phyloP scores from a whole-genome alignment of 2,329 filamentous ascomycete genomes.

The Aspergillus piperis region DNA sequence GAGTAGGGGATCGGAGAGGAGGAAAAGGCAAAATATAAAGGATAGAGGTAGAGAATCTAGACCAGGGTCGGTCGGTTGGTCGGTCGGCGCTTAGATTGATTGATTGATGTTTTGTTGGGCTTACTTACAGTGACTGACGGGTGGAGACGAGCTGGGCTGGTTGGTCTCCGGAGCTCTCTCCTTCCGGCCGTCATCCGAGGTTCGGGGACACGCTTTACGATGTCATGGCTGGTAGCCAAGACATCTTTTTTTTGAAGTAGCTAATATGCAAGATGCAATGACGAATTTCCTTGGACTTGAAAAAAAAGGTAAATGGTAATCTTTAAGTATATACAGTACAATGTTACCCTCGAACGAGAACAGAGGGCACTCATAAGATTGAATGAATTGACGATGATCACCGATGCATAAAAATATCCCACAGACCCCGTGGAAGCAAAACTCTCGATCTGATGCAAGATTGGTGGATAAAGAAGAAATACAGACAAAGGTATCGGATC shows the following conservation, averaged over 20 bases:
- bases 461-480: neutral
- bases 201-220: neutral
- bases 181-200: neutral
- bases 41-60: neutral
- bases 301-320: neutral
- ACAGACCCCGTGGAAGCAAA: neutral
- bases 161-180: neutral
- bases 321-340: conserved; percentile 12
- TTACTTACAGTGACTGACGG: neutral
- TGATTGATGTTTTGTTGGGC: neutral
- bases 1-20: neutral
- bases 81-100: too few relatives aligned
- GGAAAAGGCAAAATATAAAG: neutral
- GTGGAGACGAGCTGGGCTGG: neutral
- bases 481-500: neutral
- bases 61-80: neutral
- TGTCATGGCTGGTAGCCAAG: too few relatives aligned
- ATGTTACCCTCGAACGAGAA: neutral
- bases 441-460: neutral
- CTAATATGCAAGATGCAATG: too few relatives aligned
- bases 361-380: neutral
- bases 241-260: too few relatives aligned
- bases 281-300: neutral
- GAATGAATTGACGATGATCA: neutral
- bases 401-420: neutral